A percentile compares a stretch with the other conserved stretches of the same genome.
These are phyloP conservation scores for Mucor mucedo DNA, from an alignment of 371 early-diverging fungal genomes.

Conservation along the genomic window DNA sequence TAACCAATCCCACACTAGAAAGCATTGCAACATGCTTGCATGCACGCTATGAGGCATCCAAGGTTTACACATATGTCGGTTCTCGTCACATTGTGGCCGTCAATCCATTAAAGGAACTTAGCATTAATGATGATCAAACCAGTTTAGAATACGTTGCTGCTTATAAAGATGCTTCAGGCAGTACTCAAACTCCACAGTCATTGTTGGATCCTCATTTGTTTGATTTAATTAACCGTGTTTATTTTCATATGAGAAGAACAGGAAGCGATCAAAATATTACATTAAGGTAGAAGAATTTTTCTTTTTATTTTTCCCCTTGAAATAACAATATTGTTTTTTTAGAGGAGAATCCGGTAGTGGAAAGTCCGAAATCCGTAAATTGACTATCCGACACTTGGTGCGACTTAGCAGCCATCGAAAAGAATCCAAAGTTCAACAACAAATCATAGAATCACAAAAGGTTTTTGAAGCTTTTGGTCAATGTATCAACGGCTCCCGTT, in stretches of 20 bases:
- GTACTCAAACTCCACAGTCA: conserved; percentile 13
- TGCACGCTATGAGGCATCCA: conserved; percentile 52
- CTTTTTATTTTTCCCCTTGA: conserved; percentile 8
- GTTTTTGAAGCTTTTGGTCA: conserved; percentile 87
- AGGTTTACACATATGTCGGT: conserved; percentile 70
- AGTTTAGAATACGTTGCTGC: conserved; percentile 76
- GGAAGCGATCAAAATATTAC: conserved; percentile 80
- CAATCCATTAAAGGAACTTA: conserved; percentile 55
- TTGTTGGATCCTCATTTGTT: conserved; percentile 81
- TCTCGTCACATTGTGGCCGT: conserved; percentile 62
- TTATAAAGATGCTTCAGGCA: conserved; percentile 58
- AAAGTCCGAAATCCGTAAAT: conserved; percentile 75
- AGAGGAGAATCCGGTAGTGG: conserved; percentile 90
- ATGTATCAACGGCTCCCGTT: conserved; percentile 82
- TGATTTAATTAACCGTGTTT: conserved; percentile 69
- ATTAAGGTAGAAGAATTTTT: conserved; percentile 47
- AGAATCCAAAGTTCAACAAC: conserved; percentile 77
- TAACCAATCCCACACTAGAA: conserved; percentile 42
- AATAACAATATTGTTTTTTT: conserved; percentile 47
- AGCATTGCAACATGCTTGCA: conserved; percentile 54
- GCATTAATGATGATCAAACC: conserved; percentile 61
- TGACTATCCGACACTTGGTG: conserved; percentile 71
- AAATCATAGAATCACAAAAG: conserved; percentile 71
- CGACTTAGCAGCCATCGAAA: conserved; percentile 78
- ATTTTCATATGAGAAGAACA: conserved; percentile 81